Base-by-base conservation (phyloP, 139 green algal genomes). In the Desmodesmus armatus region DNA sequence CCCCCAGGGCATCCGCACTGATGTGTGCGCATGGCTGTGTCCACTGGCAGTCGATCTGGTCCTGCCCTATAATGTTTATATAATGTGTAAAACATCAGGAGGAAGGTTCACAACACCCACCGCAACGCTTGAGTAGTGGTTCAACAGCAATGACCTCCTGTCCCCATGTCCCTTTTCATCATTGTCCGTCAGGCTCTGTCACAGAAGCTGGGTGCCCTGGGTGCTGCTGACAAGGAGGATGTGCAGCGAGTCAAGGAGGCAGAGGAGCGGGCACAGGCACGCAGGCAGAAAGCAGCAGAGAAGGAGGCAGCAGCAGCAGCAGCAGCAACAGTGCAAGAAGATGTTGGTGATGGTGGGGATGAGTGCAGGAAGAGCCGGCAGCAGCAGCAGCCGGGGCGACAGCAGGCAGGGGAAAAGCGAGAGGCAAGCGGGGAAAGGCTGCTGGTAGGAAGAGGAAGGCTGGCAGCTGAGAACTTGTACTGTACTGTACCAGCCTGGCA, bases 221-320 rank as follows among this genome's bases (percentile, higher is more conserved):
- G 25, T 19, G 47, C 35, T 27, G 80, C 80, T 35, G 80, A 80
- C 9, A n/a, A 67, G 19, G 35, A 6, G 1, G 80, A 86, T 62
- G 80, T 80, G 31, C 47, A 44, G 0, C 51, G 39, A 31, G 65
- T 85, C 29, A 29, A 43, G 49, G 19, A 75, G 25, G 47, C 69
- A 39, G 80, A 80, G 29, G 31, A 17, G 15, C 67, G 79, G 17
- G 33, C 47, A 25, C 27, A 19, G 25, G 75, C 31, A n/a, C 47
- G 62, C 19, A 72, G 69, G 44, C 29, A 72, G 0, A 72, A 74
- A 55, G 63, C 58, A 69, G 78, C 31, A 31, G 33, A 77, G 5
- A 49, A 85, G 63, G 63, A 39, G 40, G 78, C 39, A 53, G 41
- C 40, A 79, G 66, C 60, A 84, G 78, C 51, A 62, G 60, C n/a